Evolutionary conservation across 1,139 yeast genomes (phyloP).

Genomic region (Blastobotrys niveus): DNA sequence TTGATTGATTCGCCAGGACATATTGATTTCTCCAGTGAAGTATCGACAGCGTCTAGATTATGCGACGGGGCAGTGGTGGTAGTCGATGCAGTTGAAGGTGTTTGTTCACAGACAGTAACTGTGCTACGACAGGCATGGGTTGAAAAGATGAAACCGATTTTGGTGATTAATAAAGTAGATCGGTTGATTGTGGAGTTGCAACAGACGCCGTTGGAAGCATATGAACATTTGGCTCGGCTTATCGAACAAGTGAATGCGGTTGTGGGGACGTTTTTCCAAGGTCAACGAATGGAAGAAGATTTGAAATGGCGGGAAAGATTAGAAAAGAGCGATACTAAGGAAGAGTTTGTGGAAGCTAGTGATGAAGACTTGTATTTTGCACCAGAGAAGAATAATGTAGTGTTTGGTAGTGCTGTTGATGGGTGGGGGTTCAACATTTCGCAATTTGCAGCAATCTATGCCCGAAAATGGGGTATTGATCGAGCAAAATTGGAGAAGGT

Average conservation of each 20-base stretch:
- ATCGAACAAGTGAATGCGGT: slow-evolving; percentile 95
- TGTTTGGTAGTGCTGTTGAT: slow-evolving; percentile 90
- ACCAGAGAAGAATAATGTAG: slow-evolving; percentile 86
- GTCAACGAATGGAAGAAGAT: slow-evolving; percentile 91
- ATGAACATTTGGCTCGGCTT: slow-evolving; percentile 65
- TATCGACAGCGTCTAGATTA: slow-evolving; percentile 86
- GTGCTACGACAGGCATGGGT: slow-evolving; percentile 95
- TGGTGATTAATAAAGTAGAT: slow-evolving; percentile 92
- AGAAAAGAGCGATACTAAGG: slow-evolving; percentile 33
- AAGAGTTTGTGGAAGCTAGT: slow-evolving; percentile 63
- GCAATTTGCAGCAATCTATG: slow-evolving; percentile 83
- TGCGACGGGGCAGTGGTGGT: slow-evolving; percentile 96
- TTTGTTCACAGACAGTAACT: slow-evolving; percentile 92
- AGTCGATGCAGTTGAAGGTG: slow-evolving; percentile 97
- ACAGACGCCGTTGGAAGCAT: slow-evolving; percentile 80
- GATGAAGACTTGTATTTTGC: slow-evolving; percentile 84
- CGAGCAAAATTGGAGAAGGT: slow-evolving; percentile 73
- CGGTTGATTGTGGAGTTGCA: slow-evolving; percentile 77
- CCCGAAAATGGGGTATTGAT: slow-evolving; percentile 78
- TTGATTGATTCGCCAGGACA: slow-evolving; percentile 98
- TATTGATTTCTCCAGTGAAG: slow-evolving; percentile 94
- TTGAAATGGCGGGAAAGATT: slow-evolving; percentile 68
- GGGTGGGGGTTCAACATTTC: slow-evolving; percentile 97
- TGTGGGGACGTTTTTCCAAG: slow-evolving; percentile 86
- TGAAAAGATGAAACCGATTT: slow-evolving; percentile 79